A percentile compares a stretch with the other conserved stretches of the same genome.
These are phyloP conservation scores for Wickerhamiella domercqiae DNA, from an alignment of 805 yeast species.

Conservation along the genomic window DNA sequence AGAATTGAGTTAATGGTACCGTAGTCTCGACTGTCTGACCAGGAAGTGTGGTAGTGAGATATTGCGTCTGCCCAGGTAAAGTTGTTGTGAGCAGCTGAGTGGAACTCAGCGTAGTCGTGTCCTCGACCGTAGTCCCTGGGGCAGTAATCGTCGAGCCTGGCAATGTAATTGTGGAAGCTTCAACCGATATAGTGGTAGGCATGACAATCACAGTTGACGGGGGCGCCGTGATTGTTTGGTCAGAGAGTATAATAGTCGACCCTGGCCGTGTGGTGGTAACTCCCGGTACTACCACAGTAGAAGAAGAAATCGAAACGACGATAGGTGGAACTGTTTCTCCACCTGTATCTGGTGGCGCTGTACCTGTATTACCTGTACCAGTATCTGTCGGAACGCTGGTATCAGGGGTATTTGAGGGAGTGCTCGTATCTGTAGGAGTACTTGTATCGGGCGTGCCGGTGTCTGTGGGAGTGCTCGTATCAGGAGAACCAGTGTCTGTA, in stretches of 20 bases:
- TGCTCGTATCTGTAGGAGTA: too few relatives aligned
- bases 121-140: neutral
- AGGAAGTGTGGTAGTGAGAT: slow-evolving; percentile 3
- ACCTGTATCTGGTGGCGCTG: too few relatives aligned
- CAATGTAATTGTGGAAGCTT: slow-evolving; percentile 2
- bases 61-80: neutral
- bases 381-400: too few relatives aligned
- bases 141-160: slow-evolving; percentile 4
- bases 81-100: neutral
- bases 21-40: slow-evolving; percentile 1
- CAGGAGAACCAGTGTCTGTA: too few relatives aligned
- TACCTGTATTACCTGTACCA: too few relatives aligned
- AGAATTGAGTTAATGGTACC: neutral
- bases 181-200: neutral
- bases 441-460: too few relatives aligned
- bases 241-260: neutral
- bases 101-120: neutral
- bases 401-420: too few relatives aligned
- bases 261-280: neutral
- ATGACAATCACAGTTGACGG: neutral
- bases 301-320: neutral
- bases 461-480: too few relatives aligned
- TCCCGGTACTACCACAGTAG: neutral
- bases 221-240: neutral
- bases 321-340: too few relatives aligned